Base-by-base conservation (phyloP, 2,329 filamentous ascomycete genomes). In the Massarina eburnea region DNA sequence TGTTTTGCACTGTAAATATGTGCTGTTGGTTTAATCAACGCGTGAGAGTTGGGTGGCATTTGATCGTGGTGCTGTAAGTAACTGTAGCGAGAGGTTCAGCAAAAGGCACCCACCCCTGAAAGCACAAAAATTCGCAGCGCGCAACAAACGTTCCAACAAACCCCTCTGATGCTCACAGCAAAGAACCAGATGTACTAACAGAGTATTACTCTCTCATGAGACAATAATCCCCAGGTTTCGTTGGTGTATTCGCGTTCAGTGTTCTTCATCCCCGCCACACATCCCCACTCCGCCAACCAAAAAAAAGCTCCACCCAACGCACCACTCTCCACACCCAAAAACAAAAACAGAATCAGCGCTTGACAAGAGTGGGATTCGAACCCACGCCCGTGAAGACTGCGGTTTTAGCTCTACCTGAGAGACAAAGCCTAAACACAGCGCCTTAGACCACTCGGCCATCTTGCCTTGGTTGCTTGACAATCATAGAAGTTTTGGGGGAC, bases 381-480 rank as follows among this genome's bases (percentile, higher is more conserved):
- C 57, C 58, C 58, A 58, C 58, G 58, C 52, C 45, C 33, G 39
- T 57, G 37, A 43, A 37, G 46, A 62, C 56, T 62, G 54, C 54
- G 59, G 57, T 51, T 46, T 43, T 41, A 39, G 43, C 46, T 51
- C 39, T 40, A 34, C 30, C 32, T 20, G 12, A 15, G 24, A 22
- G 36, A 50, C 15, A 46, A 37, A 41, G 53, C 59, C 59, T 61
- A 62, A 62, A 62, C 59, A 55, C 57, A 61, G 55, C 58, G 59
- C 59, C 59, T 59, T 62, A 62, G 53, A 60, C 59, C 59, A 57
- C 58, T 61, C 55, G 57, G 57, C 57, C 56, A 57, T 45, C 48
- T 54, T 39, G 39, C 52, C 52, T 41, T 4, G 12, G 12, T 8
- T 5, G 4, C 9, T 30, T n/a, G n/a, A 14, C 27, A 14, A 26